These are phyloP conservation scores for Zizania latifolia DNA, from an alignment of 176 grass and related monocot genomes.

Conservation along the genomic window DNA sequence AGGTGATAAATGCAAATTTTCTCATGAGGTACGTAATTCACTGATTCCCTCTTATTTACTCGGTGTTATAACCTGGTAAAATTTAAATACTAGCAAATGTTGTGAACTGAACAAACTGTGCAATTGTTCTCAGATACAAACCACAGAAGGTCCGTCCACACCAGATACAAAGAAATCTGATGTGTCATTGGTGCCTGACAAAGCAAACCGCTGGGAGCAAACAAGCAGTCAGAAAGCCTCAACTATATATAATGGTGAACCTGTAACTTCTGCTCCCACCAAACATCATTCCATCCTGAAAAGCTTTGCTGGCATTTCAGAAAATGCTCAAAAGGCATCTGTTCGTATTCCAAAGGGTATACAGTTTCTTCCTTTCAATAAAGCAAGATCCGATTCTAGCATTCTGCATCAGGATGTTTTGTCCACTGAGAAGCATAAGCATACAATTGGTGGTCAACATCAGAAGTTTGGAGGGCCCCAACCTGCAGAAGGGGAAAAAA, in stretches of 20 bases:
- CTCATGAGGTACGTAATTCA: slow-evolving; percentile 57
- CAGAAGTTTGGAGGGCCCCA: slow-evolving; percentile 8
- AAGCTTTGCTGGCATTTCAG: slow-evolving; percentile 23
- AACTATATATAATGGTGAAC: slow-evolving; percentile 17
- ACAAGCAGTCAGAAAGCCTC: slow-evolving; percentile 36
- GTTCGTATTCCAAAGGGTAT: slow-evolving; percentile 60
- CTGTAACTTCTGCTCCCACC: slow-evolving; percentile 26
- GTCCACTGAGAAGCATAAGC: slow-evolving; percentile 20
- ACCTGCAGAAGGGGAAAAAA: slow-evolving; percentile 16
- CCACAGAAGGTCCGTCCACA: slow-evolving; percentile 30
- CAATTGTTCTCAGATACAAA: slow-evolving; percentile 45
- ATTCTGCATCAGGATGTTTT: slow-evolving; percentile 4
- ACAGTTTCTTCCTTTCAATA: slow-evolving; percentile 58
- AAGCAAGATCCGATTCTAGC: slow-evolving; percentile 20
- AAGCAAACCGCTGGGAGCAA: slow-evolving; percentile 38
- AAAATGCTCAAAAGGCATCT: slow-evolving; percentile 35
- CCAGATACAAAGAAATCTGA: slow-evolving; percentile 42
- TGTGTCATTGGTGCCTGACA: slow-evolving; percentile 26
- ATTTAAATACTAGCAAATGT: background rate
- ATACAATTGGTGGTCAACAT: slow-evolving; percentile 19
- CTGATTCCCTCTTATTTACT: slow-evolving; percentile 8
- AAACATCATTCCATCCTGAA: slow-evolving; percentile 28
- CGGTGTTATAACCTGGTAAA: slow-evolving; percentile 2
- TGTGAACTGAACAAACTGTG: background rate
- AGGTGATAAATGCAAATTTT: slow-evolving; percentile 95